Evolutionary conservation across 2,329 filamentous ascomycete species (phyloP), one percentile per base, ranked within the genome.

Genomic region (Cordyceps tenuipes): DNA sequence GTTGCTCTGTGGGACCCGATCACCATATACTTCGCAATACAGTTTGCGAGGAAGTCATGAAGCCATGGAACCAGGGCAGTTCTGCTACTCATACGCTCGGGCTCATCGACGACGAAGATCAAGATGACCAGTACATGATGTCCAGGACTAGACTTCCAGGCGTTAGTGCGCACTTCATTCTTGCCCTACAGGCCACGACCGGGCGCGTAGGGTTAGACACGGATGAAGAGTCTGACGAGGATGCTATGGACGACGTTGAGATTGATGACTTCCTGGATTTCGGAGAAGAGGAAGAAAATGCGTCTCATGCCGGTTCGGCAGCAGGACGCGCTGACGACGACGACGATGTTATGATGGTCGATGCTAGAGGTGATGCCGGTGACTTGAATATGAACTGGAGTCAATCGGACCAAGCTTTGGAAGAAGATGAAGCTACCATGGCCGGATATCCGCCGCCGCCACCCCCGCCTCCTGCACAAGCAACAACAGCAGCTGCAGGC

Each of bases 1-100:
- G 91, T 34, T 97, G 92, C 72, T 88, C 85, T 57, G 89, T 96
- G 51, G 91, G 90, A 1, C 79, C 84, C 36, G 91, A 99, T 68
- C 83, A 86, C 63, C 80, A 89, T 62, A 85, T 97, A 19, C 77
- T 99, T 48, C 84, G 91, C 43, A 86, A 85, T 56, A 85, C 88
- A 7, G 84, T 99, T 44, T 99, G 94, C 68, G 91, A 97, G 71
- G 91, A 99, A 72, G 82, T 97, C 68, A 83, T 99, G 62, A 88
- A 87, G 65, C 83, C 89, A 1, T 99, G 94, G 94, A 84, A 86
- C 36, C 84, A 88, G 64, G 94, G 94, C 6, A 97, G 94, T 69
- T 82, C 84, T 60, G 94, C 88, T 7, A 87, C 82, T 49, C 93
- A 97, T 70, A 87, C 85, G 21, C 44, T 68, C 21, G 72, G 73